A percentile compares a stretch with the other conserved stretches of the same genome.
These are phyloP conservation scores for Thermomyces lanuginosus DNA, from an alignment of 2,329 filamentous ascomycete genomes.

Conservation along the genomic window DNA sequence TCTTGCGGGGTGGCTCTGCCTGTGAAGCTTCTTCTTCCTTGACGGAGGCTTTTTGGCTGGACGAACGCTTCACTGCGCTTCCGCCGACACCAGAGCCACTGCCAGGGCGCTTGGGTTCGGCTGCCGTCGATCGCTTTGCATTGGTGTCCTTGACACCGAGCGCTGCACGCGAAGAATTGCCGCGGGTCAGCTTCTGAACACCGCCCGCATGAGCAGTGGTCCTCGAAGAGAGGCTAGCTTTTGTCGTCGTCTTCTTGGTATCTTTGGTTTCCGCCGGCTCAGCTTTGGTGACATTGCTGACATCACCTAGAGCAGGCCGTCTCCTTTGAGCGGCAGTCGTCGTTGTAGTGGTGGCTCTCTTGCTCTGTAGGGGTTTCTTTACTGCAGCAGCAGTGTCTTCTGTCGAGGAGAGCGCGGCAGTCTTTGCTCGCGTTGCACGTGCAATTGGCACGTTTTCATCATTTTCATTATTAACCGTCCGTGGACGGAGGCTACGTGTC, in stretches of 20 bases:
- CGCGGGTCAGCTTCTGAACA: slow-evolving; percentile 54
- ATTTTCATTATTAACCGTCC: slow-evolving; percentile 76
- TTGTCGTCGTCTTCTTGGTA: slow-evolving; percentile 54
- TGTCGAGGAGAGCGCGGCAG: slow-evolving; percentile 45
- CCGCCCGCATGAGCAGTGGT: slow-evolving; percentile 60
- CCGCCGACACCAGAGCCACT: slow-evolving; percentile 55
- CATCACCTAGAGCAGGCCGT: slow-evolving; percentile 76
- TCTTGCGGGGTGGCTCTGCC: slow-evolving; percentile 53
- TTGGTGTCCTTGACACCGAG: slow-evolving; percentile 48
- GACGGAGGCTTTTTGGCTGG: slow-evolving; percentile 37
- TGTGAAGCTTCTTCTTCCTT: slow-evolving; percentile 42
- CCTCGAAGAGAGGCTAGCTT: slow-evolving; percentile 61
- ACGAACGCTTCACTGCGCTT: slow-evolving; percentile 49
- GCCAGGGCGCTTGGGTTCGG: slow-evolving; percentile 54
- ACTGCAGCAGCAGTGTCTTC: slow-evolving; percentile 47
- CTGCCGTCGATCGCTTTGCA: slow-evolving; percentile 40
- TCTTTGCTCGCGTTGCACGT: slow-evolving; percentile 85
- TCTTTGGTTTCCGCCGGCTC: slow-evolving; percentile 43
- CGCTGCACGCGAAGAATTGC: slow-evolving; percentile 44
- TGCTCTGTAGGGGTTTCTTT: slow-evolving; percentile 52
- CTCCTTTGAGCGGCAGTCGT: slow-evolving; percentile 44
- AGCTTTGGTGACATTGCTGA: slow-evolving; percentile 78
- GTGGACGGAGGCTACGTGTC: slow-evolving; percentile 56
- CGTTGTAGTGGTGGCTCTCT: slow-evolving; percentile 41
- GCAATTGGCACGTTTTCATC: slow-evolving; percentile 72